Evolutionary conservation across 163 green algal species (phyloP), one percentile per base, ranked within the genome.

Genomic region (Prototheca stagnorum): DNA sequence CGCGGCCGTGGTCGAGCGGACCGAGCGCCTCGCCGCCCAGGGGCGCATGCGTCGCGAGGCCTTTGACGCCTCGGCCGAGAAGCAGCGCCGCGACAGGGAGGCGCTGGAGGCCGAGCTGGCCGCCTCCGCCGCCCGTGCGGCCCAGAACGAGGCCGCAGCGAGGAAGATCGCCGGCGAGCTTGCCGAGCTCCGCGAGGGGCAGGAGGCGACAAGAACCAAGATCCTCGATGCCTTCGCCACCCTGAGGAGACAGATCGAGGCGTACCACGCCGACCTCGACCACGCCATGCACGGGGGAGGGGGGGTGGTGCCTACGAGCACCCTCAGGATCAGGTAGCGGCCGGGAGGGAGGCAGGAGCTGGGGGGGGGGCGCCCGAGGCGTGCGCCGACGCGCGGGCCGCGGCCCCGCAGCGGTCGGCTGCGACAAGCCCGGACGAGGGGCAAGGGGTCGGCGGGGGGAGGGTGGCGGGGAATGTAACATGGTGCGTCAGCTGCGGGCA

Each of bases 131-230:
- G 71, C 79, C 39, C 71, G 73, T 49, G 44, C 77, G 21, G 58
- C 67, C 20, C 69, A 90, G 46, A 80, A 84, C 47, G 70, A 86
- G 26, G 75, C 69, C 16, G 34, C 57, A 66, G 79, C 84, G 48
- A 23, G 80, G 8, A 49, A 57, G 26, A 49, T 84, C 42, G 49
- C 52, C 5, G 74, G 83, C 21, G 55, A 56, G 39, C 61, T 80
- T 1, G 50, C 37, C 3, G 74, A 88, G 58, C 35, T 85, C 43
- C 37, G 51, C 31, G 53, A 40, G 22, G 44, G 40, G 0, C 74
- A 85, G 45, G 59, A 76, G 20, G 51, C 53, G 1, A 52, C 68
- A 25, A 51, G 75, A 1, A 51, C 55, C 5, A 54, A 36, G 17
- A 59, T 88, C 26, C 23, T 86, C 35, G 64, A 71, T 1, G 67